Evolutionary conservation across 257 asterid genomes (phyloP).

Genomic region (Petunia secreta): DNA sequence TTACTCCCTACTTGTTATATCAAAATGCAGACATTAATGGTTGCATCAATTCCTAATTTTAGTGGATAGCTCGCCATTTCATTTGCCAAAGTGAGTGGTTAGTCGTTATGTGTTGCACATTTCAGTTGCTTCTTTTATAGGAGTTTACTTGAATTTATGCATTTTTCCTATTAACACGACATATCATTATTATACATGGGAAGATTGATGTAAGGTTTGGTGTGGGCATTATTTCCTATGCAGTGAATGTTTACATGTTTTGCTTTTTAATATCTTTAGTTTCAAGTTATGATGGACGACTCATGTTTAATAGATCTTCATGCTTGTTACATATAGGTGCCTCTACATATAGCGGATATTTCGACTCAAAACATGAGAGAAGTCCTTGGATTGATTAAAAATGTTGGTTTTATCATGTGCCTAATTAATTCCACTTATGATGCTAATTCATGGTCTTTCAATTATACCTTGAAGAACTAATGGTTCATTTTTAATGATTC

Average conservation of each 20-base stretch:
- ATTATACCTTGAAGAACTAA: too few relatives aligned
- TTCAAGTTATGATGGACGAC: not conserved
- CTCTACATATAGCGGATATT: conserved; percentile 86
- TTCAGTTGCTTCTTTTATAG: too few relatives aligned
- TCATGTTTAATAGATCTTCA: not conserved
- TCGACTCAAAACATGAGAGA: conserved; percentile 87
- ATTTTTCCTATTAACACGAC: conserved; percentile 41
- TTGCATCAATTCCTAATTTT: conserved; percentile 81
- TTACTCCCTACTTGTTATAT: too few relatives aligned
- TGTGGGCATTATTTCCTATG: conserved; percentile 82
- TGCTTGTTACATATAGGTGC: conserved; percentile 52
- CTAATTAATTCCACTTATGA: not conserved
- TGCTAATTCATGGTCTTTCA: too few relatives aligned
- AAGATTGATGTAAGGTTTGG: conserved; percentile 86
- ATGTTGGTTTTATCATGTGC: conserved; percentile 46
- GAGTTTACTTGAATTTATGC: not conserved
- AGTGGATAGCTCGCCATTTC: conserved; percentile 5
- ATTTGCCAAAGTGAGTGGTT: too few relatives aligned
- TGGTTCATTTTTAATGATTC: too few relatives aligned
- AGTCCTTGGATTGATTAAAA: conserved; percentile 76
- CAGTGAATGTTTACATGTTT: conserved; percentile 45
- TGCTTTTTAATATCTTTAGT: too few relatives aligned
- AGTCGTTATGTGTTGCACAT: too few relatives aligned
- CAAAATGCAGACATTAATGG: conserved; percentile 72
- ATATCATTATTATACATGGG: conserved; percentile 85